Conservation (phyloP, 495 filamentous ascomycete species). For the Penicillium fimorum region DNA sequence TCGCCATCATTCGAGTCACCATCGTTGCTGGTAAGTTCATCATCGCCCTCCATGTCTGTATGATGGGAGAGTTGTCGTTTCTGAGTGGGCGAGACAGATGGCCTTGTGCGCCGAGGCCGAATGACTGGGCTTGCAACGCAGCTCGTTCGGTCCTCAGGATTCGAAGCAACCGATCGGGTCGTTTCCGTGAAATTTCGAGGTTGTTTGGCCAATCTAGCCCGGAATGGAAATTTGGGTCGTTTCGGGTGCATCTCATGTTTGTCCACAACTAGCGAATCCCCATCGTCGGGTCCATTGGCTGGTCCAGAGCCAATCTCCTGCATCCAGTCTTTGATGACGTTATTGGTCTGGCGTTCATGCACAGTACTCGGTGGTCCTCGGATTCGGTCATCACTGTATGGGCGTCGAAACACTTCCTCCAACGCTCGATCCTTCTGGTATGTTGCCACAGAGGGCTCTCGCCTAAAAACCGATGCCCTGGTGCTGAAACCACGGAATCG, state of each 20-base stretch:
- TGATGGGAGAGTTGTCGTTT: constrained; percentile 49
- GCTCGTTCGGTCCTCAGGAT: constrained; percentile 53
- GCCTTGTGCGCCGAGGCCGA: constrained; percentile 25
- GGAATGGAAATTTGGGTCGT: constrained; percentile 32
- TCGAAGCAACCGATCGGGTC: constrained; percentile 53
- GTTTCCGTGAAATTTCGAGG: constrained; percentile 53
- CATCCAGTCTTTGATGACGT: constrained; percentile 84
- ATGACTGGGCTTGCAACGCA: constrained; percentile 34
- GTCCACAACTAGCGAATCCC: constrained; percentile 57
- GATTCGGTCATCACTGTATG: constrained; percentile 47
- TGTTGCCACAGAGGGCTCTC: constrained; percentile 79
- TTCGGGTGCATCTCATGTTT: constrained; percentile 50
- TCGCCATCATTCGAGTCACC: constrained; percentile 48
- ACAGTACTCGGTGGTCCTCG: constrained; percentile 50
- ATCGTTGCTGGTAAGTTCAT: constrained; percentile 81
- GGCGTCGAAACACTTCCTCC: constrained; percentile 84
- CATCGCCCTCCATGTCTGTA: constrained; percentile 82
- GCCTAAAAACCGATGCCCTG: constrained; percentile 55
- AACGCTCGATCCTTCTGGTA: constrained; percentile 85
- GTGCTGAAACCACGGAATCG: constrained; percentile 70
- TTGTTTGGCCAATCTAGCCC: constrained; percentile 28
- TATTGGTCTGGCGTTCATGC: constrained; percentile 65
- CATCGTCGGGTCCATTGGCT: constrained; percentile 61
- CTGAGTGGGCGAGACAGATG: constrained; percentile 23
- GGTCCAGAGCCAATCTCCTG: constrained; percentile 65